Conservation (phyloP, 179 eudicot species). For the Sideroxylon spinosum region DNA sequence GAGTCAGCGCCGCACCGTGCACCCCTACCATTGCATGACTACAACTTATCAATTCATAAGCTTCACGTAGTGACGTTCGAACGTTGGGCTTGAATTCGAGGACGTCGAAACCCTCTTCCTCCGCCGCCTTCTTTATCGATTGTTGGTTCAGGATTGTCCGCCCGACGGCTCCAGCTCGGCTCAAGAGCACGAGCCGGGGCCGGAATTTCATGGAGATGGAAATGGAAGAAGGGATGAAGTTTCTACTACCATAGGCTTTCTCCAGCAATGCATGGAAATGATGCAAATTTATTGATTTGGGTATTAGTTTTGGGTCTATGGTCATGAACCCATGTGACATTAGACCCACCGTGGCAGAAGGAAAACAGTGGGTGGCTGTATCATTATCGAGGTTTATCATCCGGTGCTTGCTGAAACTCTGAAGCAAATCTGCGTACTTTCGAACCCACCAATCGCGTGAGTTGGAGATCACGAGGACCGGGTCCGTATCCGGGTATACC, state of each 20-base stretch:
- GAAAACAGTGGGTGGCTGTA: conserved; percentile 49
- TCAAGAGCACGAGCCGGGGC: conserved; percentile 47
- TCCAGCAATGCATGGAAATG: conserved; percentile 41
- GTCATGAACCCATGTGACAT: conserved; percentile 62
- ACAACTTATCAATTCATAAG: conserved; percentile 24
- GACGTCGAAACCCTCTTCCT: conserved; percentile 40
- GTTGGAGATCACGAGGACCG: conserved; percentile 41
- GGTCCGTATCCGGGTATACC: conserved; percentile 27
- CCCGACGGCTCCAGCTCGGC: conserved; percentile 33
- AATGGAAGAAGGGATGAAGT: background rate
- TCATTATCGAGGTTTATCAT: conserved; percentile 49
- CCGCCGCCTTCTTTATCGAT: conserved; percentile 23
- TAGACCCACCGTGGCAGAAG: conserved; percentile 44
- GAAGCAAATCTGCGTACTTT: conserved; percentile 43
- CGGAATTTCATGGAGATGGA: conserved; percentile 21
- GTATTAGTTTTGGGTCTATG: conserved; percentile 36
- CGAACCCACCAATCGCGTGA: conserved; percentile 46
- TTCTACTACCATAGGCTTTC: conserved; percentile 25
- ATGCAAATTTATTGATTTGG: conserved; percentile 25
- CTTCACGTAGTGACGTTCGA: conserved; percentile 16
- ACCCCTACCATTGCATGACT: conserved; percentile 52
- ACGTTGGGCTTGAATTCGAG: conserved; percentile 28
- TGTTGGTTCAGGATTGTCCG: conserved; percentile 36
- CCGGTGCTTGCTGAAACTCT: conserved; percentile 31
- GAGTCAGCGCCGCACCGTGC: conserved; percentile 57